A percentile compares a stretch with the other conserved stretches of the same genome.
These are phyloP conservation scores for Heterobasidion irregulare DNA, from an alignment of 1,284 basidiomycete species.

Conservation along the genomic window DNA sequence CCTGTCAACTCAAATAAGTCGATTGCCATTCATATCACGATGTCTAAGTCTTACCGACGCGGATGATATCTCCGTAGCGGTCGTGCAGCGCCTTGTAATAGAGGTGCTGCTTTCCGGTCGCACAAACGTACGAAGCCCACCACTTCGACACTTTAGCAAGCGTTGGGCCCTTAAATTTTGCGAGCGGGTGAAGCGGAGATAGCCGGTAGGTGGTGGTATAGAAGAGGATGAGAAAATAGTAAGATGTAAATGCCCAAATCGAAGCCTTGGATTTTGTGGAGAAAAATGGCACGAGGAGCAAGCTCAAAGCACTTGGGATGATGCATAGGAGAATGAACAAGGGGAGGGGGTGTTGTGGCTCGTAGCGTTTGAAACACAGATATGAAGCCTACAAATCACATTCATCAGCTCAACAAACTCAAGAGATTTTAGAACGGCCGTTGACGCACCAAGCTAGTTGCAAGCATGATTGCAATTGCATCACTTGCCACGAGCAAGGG, in stretches of 20 bases:
- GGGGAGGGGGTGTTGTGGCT: constrained; percentile 6
- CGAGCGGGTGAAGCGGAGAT: constrained; percentile 15
- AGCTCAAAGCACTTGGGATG: constrained; percentile 4
- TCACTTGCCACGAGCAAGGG: too few relatives aligned
- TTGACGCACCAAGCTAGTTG: too few relatives aligned
- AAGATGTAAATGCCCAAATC: neutral
- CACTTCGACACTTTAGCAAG: constrained; percentile 9
- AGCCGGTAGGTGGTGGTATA: constrained; percentile 11
- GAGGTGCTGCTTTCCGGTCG: constrained; percentile 7
- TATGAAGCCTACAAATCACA: constrained; percentile 9
- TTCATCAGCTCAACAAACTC: neutral
- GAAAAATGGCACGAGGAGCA: neutral
- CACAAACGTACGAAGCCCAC: constrained; percentile 6
- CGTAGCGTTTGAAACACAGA: constrained; percentile 12
- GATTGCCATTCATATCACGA: neutral
- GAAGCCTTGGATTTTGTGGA: neutral
- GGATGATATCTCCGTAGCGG: constrained; percentile 12
- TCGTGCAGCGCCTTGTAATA: constrained; percentile 11
- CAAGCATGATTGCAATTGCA: too few relatives aligned
- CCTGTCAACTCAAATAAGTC: neutral
- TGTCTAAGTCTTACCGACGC: constrained; percentile 4
- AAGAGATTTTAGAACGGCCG: too few relatives aligned
- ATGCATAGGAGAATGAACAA: constrained; percentile 7
- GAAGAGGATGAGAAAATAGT: constrained; percentile 1
- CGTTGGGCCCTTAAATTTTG: constrained; percentile 11